These are phyloP conservation scores for Epithele typhae DNA, from an alignment of 768 basidiomycete genomes.

Conservation along the genomic window DNA sequence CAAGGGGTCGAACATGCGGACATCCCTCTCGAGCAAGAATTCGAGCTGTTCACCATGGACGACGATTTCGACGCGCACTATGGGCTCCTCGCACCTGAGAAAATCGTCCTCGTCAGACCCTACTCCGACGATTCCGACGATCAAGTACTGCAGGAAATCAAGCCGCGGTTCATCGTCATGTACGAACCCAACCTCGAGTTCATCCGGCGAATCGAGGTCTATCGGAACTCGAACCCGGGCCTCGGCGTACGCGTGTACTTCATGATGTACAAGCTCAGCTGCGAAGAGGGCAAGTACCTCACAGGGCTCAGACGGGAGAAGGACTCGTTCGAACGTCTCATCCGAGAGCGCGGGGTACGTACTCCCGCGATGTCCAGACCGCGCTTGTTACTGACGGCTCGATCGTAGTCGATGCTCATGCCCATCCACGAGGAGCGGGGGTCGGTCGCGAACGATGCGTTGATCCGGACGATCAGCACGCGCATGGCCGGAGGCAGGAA, in stretches of 20 bases:
- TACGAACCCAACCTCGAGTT: slow-evolving; percentile 94
- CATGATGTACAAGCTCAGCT: slow-evolving; percentile 89
- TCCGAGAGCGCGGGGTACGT: slow-evolving; percentile 87
- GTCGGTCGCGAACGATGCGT: slow-evolving; percentile 43
- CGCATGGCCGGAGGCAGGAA: slow-evolving; percentile 84
- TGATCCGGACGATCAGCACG: slow-evolving; percentile 78
- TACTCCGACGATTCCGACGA: slow-evolving; percentile 95
- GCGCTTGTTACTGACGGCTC: not conserved
- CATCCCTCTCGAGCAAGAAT: slow-evolving; percentile 9
- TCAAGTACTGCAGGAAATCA: slow-evolving; percentile 76
- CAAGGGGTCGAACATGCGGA: slow-evolving; percentile 8
- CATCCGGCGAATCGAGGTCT: slow-evolving; percentile 89
- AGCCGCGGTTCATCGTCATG: slow-evolving; percentile 92
- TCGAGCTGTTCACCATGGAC: slow-evolving; percentile 27
- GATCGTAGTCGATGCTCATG: slow-evolving; percentile 76
- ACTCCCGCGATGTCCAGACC: not conserved
- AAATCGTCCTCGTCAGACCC: slow-evolving; percentile 80
- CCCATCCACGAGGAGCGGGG: slow-evolving; percentile 67
- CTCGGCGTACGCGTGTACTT: slow-evolving; percentile 88
- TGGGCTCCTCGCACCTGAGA: slow-evolving; percentile 71
- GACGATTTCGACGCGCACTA: slow-evolving; percentile 73
- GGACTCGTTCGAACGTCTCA: slow-evolving; percentile 87
- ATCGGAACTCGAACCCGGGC: slow-evolving; percentile 79
- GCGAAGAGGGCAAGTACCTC: slow-evolving; percentile 95
- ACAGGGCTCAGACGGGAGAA: slow-evolving; percentile 87